Conservation (phyloP, 2,329 filamentous ascomycete genomes). For the Fusarium sp. region DNA sequence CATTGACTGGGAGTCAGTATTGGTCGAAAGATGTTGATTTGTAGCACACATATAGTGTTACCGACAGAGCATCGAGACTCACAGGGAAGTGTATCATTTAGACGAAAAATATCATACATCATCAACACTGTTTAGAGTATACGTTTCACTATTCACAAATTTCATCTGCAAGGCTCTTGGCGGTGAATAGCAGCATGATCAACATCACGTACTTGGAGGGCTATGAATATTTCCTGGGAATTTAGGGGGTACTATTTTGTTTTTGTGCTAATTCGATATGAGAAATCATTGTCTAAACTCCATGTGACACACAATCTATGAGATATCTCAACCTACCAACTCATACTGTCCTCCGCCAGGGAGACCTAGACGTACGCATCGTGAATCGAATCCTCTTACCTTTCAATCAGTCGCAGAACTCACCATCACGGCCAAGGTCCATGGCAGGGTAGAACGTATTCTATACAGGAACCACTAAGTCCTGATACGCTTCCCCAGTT, state of each 20-base stretch:
- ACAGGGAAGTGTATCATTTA: too few species aligned
- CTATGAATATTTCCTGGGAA: not conserved
- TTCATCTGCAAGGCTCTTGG: not conserved
- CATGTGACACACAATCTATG: not conserved
- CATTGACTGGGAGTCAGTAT: too few species aligned
- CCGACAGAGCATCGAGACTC: too few species aligned
- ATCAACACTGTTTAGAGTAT: too few species aligned
- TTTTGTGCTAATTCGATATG: not conserved
- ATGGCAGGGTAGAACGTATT: constrained; percentile 2
- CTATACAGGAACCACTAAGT: constrained; percentile 1
- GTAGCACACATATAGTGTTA: too few species aligned
- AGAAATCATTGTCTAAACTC: not conserved
- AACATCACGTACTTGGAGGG: not conserved
- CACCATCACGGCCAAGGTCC: constrained; percentile 7
- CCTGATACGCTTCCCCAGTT: not conserved
- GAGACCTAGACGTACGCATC: not conserved
- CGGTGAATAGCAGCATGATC: not conserved
- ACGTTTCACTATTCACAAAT: not conserved
- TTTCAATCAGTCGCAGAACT: constrained; percentile 9
- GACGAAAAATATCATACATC: too few species aligned
- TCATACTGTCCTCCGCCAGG: not conserved
- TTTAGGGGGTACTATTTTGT: not conserved
- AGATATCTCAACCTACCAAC: not conserved
- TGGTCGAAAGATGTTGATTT: too few species aligned
- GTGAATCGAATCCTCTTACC: not conserved